Conservation (phyloP, 306 rosid species). For the Fragaria iinumae region DNA sequence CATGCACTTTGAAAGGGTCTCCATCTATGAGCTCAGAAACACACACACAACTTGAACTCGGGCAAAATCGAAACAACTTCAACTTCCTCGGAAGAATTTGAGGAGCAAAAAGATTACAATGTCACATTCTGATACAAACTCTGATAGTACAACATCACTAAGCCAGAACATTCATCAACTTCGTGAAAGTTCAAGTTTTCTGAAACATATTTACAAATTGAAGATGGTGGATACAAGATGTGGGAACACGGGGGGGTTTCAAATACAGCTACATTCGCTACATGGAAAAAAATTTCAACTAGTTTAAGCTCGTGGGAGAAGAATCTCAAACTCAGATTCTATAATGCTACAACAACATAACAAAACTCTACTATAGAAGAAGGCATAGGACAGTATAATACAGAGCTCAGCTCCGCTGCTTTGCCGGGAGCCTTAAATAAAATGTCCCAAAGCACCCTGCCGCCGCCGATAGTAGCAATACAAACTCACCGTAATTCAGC, state of each 20-base stretch:
- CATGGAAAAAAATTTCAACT: slow-evolving; percentile 26
- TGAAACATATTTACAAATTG: slow-evolving; percentile 26
- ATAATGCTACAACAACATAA: slow-evolving; percentile 23
- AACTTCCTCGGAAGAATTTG: no score
- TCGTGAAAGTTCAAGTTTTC: slow-evolving; percentile 25
- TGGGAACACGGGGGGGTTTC: neutral
- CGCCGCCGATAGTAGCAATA: slow-evolving; percentile 2
- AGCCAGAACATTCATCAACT: slow-evolving; percentile 14
- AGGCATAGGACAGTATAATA: slow-evolving; percentile 26
- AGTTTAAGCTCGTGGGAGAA: slow-evolving; percentile 35
- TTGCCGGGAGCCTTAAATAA: slow-evolving; percentile 54
- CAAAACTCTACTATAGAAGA: neutral
- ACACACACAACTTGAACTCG: neutral
- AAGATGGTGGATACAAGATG: slow-evolving; percentile 26
- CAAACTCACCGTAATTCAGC: slow-evolving; percentile 8
- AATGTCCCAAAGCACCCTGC: slow-evolving; percentile 50
- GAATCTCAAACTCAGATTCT: slow-evolving; percentile 24
- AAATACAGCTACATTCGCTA: slow-evolving; percentile 22
- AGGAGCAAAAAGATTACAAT: neutral
- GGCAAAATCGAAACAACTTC: neutral
- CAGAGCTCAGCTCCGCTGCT: slow-evolving; percentile 36
- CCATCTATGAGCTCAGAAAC: neutral
- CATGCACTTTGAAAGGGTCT: neutral
- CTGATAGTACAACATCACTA: neutral
- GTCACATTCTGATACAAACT: neutral